Evolutionary conservation across 2,329 filamentous ascomycete species (phyloP).

Genomic region (Ophiostoma australiae): DNA sequence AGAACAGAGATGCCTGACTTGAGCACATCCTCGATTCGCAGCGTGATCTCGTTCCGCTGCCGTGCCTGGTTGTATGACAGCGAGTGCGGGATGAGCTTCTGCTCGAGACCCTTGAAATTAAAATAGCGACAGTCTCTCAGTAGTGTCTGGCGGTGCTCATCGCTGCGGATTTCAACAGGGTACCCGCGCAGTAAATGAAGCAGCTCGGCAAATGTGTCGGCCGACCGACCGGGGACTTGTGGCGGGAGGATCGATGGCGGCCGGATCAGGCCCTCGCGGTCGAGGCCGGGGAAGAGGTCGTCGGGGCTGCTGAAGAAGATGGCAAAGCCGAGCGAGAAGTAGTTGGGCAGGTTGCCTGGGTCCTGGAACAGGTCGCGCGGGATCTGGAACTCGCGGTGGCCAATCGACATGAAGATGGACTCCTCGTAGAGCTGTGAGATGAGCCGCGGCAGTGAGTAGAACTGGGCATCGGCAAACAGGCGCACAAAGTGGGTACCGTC

Average conservation of each 20-base stretch:
- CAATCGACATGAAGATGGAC: conserved; percentile 88
- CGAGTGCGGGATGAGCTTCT: conserved; percentile 72
- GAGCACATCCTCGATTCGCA: conserved; percentile 81
- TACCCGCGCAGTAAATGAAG: conserved; percentile 80
- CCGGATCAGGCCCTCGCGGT: conserved; percentile 71
- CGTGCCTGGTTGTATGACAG: conserved; percentile 70
- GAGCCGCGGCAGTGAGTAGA: conserved; percentile 76
- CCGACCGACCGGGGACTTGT: conserved; percentile 71
- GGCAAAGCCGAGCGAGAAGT: conserved; percentile 85
- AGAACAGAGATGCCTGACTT: conserved; percentile 73
- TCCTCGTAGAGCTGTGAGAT: conserved; percentile 88
- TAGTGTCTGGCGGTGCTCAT: conserved; percentile 70
- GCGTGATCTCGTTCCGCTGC: conserved; percentile 65
- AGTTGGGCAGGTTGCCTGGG: conserved; percentile 90
- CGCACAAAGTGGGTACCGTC: conserved; percentile 86
- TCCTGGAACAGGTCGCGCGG: conserved; percentile 79
- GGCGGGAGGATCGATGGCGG: conserved; percentile 84
- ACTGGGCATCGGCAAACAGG: conserved; percentile 89
- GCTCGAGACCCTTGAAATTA: conserved; percentile 86
- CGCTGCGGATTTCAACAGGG: conserved; percentile 68
- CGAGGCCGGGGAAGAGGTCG: conserved; percentile 80
- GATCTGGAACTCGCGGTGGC: conserved; percentile 80
- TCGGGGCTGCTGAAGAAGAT: conserved; percentile 77
- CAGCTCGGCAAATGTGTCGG: conserved; percentile 79
- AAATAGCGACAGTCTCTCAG: conserved; percentile 87